phyloP scores from a whole-genome alignment of 768 basidiomycete species.

The Podaxis rugospora region DNA sequence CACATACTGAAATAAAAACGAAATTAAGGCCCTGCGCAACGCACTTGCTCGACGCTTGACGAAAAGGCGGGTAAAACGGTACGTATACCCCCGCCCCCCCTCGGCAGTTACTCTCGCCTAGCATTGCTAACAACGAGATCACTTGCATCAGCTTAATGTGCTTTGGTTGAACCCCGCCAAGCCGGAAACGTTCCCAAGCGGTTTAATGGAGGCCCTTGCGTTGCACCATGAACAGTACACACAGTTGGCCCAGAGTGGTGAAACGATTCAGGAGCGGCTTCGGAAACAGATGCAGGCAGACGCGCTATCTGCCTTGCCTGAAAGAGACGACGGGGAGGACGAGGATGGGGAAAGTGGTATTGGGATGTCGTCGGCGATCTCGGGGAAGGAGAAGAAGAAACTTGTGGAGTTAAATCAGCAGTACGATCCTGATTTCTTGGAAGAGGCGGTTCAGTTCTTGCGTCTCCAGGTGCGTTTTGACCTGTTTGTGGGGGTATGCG shows the following conservation, averaged over 20 bases:
- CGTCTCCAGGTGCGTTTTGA: constrained; percentile 50
- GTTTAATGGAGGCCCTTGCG: constrained; percentile 53
- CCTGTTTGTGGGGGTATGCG: not conserved
- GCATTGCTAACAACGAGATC: not conserved
- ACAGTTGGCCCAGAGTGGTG: constrained; percentile 22
- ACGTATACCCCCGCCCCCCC: constrained; percentile 22
- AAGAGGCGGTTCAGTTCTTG: constrained; percentile 66
- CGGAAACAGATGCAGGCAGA: constrained; percentile 73
- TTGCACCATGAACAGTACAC: constrained; percentile 28
- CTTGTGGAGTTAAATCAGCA: constrained; percentile 26
- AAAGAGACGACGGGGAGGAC: constrained; percentile 28
- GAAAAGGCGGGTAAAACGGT: constrained; percentile 68
- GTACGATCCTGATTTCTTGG: constrained; percentile 51
- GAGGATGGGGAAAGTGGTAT: constrained; percentile 14
- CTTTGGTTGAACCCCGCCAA: constrained; percentile 72
- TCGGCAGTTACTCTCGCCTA: not conserved
- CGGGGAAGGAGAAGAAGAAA: constrained; percentile 15
- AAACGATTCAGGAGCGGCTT: constrained; percentile 47
- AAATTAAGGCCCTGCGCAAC: constrained; percentile 52
- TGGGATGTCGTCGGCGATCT: constrained; percentile 10
- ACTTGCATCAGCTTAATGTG: constrained; percentile 63
- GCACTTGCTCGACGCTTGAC: constrained; percentile 72
- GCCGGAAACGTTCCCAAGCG: constrained; percentile 60
- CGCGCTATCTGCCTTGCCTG: constrained; percentile 51
- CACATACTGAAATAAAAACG: not conserved